A percentile compares a stretch with the other conserved stretches of the same genome.
Conservation (phyloP, 2,329 filamentous ascomycete species). For the Claviceps sp. region DNA sequence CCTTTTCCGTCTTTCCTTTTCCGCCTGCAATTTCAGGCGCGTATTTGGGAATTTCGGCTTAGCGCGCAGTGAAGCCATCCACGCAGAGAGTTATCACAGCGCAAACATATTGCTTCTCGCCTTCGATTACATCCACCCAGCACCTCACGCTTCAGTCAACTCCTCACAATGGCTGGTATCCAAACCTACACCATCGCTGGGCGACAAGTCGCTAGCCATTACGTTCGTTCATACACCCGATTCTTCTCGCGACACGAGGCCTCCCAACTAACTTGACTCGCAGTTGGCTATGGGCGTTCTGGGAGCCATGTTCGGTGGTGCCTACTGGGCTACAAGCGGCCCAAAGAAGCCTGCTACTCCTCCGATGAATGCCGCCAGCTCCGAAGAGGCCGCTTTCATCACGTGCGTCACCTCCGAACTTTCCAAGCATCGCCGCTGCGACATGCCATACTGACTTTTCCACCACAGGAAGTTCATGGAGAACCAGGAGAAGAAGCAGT, state of each 20-base stretch:
- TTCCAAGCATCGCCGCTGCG: conserved; percentile 4
- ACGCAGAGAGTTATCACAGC: conserved; percentile 14
- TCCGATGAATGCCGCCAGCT: conserved; percentile 48
- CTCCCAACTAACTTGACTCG: conserved; percentile 5
- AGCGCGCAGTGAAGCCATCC: conserved; percentile 9
- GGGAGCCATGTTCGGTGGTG: conserved; percentile 34
- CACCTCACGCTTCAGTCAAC: conserved; percentile 11
- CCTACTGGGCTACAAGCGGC: conserved; percentile 30
- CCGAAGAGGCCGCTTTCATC: conserved; percentile 52
- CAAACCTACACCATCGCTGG: conserved; percentile 41
- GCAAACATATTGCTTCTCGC: neutral
- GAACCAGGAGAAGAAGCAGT: conserved; percentile 28
- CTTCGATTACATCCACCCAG: conserved; percentile 1
- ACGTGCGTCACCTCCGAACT: conserved; percentile 32
- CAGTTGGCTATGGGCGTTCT: conserved; percentile 47
- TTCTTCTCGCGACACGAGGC: neutral
- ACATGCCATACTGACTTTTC: neutral
- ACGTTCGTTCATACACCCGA: conserved; percentile 31
- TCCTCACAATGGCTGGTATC: conserved; percentile 24
- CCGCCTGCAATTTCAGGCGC: conserved; percentile 22
- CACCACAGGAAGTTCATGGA: conserved; percentile 25
- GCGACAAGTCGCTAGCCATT: conserved; percentile 47
- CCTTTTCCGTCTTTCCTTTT: conserved; percentile 1
- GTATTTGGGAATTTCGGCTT: conserved; percentile 10
- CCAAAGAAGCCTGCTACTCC: conserved; percentile 33